A percentile compares a stretch with the other conserved stretches of the same genome.
phyloP scores from a whole-genome alignment of 305 asterid species.

The Plantago lanceolata region DNA sequence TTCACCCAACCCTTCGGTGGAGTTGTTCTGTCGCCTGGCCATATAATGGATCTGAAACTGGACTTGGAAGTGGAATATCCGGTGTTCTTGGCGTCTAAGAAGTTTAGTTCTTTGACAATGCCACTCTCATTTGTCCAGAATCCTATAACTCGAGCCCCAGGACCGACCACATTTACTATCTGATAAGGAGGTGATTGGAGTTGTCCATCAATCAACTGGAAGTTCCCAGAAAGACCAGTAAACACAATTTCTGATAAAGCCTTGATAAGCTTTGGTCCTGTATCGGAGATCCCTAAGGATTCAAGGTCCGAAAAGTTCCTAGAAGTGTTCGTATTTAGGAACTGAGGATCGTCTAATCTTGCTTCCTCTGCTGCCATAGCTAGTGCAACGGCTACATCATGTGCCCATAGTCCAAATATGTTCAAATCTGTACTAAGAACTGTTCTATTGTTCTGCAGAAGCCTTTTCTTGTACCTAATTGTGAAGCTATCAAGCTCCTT shows the following conservation, averaged over 20 bases:
- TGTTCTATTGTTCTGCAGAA: slow-evolving; percentile 18
- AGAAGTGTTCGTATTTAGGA: slow-evolving; percentile 12
- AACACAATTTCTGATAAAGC: slow-evolving; percentile 38
- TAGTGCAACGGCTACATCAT: slow-evolving; percentile 51
- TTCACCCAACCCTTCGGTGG: slow-evolving; percentile 54
- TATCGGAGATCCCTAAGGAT: slow-evolving; percentile 36
- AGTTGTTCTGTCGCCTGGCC: slow-evolving; percentile 47
- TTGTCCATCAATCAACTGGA: slow-evolving; percentile 39
- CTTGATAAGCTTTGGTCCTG: slow-evolving; percentile 41
- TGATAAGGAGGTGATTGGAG: slow-evolving; percentile 47
- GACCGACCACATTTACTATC: slow-evolving; percentile 43
- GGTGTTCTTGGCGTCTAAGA: not conserved
- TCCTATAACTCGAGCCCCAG: slow-evolving; percentile 39
- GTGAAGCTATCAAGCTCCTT: slow-evolving; percentile 30
- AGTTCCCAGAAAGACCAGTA: slow-evolving; percentile 48
- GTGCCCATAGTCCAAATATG: slow-evolving; percentile 53
- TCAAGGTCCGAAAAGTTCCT: slow-evolving; percentile 42
- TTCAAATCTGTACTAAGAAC: slow-evolving; percentile 19
- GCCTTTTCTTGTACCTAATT: slow-evolving; percentile 31
- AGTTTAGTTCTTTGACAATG: slow-evolving; percentile 21
- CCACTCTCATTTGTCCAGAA: slow-evolving; percentile 44
- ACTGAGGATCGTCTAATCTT: slow-evolving; percentile 15
- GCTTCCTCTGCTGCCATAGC: slow-evolving; percentile 57
- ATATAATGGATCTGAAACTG: slow-evolving; percentile 34
- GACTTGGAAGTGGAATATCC: slow-evolving; percentile 23